These are phyloP conservation scores for Diaporthe humulicola DNA, from an alignment of 2,329 filamentous ascomycete species.

Conservation along the genomic window DNA sequence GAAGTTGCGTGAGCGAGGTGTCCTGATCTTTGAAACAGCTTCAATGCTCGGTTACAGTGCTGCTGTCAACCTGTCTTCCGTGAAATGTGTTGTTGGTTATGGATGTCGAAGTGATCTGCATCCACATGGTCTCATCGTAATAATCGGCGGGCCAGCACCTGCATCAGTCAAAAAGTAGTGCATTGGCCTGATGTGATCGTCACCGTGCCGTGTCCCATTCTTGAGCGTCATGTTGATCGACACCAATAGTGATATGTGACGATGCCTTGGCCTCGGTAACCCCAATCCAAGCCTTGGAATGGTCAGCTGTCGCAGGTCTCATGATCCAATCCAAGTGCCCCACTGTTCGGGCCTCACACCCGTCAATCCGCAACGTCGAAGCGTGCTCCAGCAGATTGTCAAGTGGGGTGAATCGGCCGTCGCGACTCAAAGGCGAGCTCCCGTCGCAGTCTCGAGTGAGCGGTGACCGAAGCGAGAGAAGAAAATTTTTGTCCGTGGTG, in stretches of 20 bases:
- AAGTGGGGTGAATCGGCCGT: background rate
- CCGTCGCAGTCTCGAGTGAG: background rate
- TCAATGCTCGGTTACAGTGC: background rate
- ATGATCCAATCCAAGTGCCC: background rate
- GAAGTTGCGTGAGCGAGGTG: conserved; percentile 25
- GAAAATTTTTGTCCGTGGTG: background rate
- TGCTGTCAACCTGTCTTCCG: background rate
- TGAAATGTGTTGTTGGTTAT: background rate
- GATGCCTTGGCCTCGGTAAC: background rate
- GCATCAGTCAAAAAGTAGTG: background rate
- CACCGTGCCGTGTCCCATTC: background rate
- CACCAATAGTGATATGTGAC: conserved; percentile 31
- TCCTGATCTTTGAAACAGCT: background rate
- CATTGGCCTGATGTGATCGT: background rate
- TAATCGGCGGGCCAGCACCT: background rate
- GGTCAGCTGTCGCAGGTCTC: background rate
- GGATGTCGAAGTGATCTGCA: background rate
- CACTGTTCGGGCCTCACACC: background rate
- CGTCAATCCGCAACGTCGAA: background rate
- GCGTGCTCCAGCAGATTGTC: background rate
- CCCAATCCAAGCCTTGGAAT: conserved; percentile 7
- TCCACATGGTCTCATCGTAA: background rate
- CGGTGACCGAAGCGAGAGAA: conserved; percentile 3
- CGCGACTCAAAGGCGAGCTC: background rate
- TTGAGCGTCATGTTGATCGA: background rate